phyloP scores from a whole-genome alignment of 345 rosid genomes.

The Eucalyptus sp. region DNA sequence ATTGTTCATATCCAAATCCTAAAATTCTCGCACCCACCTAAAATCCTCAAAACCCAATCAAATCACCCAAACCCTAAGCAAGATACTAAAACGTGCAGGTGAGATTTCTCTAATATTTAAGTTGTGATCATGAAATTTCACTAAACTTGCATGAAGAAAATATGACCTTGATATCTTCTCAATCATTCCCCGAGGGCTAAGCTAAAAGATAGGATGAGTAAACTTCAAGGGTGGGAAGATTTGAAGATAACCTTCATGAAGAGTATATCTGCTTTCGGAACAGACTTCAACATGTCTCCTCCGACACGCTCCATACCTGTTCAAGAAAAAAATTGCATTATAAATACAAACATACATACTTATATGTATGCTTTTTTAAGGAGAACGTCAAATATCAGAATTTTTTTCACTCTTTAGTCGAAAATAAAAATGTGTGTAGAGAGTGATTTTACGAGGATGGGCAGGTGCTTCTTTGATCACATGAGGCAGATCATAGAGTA shows the following conservation, averaged over 20 bases:
- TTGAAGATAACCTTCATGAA: constrained; percentile 1
- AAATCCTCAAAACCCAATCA: too few relatives aligned
- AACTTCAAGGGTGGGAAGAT: background rate
- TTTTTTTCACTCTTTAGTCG: background rate
- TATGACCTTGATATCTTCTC: background rate
- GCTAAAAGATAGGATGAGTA: background rate
- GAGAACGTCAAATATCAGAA: too few relatives aligned
- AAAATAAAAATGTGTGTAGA: background rate
- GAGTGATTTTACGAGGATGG: constrained; percentile 6
- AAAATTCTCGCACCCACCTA: background rate
- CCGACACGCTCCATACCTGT: constrained; percentile 10
- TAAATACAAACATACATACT: too few relatives aligned
- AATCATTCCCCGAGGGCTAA: background rate
- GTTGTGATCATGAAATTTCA: background rate
- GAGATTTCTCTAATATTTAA: background rate
- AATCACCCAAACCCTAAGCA: background rate
- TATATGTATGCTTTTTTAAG: too few relatives aligned
- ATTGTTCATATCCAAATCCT: background rate
- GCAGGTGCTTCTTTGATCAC: constrained; percentile 12
- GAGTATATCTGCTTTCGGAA: constrained; percentile 11
- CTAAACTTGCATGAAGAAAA: background rate
- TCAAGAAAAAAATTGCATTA: background rate
- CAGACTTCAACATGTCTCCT: constrained; percentile 4
- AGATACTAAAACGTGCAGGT: background rate
- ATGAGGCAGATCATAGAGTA: constrained; percentile 19